Evolutionary conservation across 2,329 filamentous ascomycete genomes (phyloP).

Genomic region (Chrysoporthe puriensis): DNA sequence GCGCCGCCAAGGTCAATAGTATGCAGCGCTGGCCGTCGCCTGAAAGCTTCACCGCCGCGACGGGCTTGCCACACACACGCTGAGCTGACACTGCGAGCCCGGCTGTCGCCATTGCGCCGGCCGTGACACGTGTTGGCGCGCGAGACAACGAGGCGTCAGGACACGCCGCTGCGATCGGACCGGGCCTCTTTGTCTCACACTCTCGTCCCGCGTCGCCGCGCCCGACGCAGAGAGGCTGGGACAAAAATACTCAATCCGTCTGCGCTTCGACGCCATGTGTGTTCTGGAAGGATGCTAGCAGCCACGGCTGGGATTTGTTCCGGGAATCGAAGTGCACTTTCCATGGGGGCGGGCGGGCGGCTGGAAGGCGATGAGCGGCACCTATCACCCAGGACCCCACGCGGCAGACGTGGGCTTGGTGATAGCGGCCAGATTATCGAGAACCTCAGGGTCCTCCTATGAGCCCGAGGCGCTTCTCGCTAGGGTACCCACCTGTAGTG

Average conservation of each 20-base stretch:
- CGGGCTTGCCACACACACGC: background rate
- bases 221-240: background rate
- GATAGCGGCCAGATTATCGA: no score
- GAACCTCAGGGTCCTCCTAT: background rate
- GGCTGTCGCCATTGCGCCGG: background rate
- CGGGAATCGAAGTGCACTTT: background rate
- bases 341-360: background rate
- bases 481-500: background rate
- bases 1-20: slow-evolving; percentile 13
- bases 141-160: background rate
- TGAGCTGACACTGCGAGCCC: background rate
- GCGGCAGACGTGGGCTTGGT: background rate
- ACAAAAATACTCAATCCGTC: background rate
- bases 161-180: background rate
- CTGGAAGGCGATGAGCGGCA: no score
- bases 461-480: background rate
- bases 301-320: background rate
- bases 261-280: background rate
- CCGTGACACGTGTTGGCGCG: background rate
- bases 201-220: background rate
- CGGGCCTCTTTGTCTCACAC: slow-evolving; percentile 10
- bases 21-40: background rate
- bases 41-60: slow-evolving; percentile 3
- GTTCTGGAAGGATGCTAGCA: background rate
- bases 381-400: background rate